Evolutionary conservation across 345 rosid species (phyloP).

Genomic region (Eucalyptus erythrocorys): DNA sequence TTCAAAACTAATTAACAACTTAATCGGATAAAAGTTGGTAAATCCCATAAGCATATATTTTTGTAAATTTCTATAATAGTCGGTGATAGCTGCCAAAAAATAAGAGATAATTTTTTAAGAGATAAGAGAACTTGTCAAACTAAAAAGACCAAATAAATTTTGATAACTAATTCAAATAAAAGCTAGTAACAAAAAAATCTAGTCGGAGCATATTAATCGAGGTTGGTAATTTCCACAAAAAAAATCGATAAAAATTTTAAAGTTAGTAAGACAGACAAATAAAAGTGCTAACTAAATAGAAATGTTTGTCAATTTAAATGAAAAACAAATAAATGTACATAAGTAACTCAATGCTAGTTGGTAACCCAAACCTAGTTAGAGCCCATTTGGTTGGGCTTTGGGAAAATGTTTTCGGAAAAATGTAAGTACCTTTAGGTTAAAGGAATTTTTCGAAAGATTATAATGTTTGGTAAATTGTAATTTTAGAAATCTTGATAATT

Average conservation of each 20-base stretch:
- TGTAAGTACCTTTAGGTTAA: too few relatives aligned
- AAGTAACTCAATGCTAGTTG: neutral
- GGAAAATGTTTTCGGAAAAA: too few relatives aligned
- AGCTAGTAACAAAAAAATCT: neutral
- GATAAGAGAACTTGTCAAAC: neutral
- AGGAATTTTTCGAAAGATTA: too few relatives aligned
- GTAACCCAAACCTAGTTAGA: neutral
- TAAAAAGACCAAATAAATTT: neutral
- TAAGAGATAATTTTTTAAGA: neutral
- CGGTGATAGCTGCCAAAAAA: neutral
- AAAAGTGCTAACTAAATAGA: neutral
- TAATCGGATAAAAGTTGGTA: neutral
- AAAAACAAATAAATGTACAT: neutral
- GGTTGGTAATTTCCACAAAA: neutral
- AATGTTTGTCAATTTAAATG: neutral
- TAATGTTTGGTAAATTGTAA: too few relatives aligned
- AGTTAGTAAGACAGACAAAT: neutral
- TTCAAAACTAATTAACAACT: neutral
- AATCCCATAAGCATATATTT: neutral
- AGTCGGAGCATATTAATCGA: neutral
- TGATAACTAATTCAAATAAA: neutral
- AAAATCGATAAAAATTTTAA: neutral
- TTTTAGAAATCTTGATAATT: rapidly evolving
- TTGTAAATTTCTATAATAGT: neutral
- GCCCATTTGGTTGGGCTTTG: too few relatives aligned